These are phyloP conservation scores for Pseudonitzschia delicatissima DNA, from an alignment of 108 stramenopile genomes.

Conservation along the genomic window DNA sequence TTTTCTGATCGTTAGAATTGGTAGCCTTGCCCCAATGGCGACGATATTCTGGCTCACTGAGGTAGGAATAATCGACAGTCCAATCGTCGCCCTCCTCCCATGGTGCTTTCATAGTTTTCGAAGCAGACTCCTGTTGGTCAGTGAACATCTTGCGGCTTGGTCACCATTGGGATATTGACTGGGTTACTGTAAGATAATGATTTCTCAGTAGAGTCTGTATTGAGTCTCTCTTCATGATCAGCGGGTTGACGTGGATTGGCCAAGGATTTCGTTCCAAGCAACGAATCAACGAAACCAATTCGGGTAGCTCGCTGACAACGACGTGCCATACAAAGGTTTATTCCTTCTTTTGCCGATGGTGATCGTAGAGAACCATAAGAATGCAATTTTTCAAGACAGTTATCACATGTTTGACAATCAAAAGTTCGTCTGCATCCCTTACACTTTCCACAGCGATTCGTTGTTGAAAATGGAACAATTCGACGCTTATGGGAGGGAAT, in stretches of 20 bases:
- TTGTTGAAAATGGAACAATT: conserved; percentile 5
- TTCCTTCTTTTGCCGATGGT: not conserved
- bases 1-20: not conserved
- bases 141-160: too few species aligned
- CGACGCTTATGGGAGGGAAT: not conserved
- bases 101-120: not conserved
- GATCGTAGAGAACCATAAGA: not conserved
- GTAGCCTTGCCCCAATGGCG: not conserved
- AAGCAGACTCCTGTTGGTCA: not conserved
- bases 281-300: conserved; percentile 5
- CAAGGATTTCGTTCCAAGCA: not conserved
- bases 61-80: conserved; percentile 15
- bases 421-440: conserved; percentile 21
- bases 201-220: not conserved
- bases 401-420: conserved; percentile 29
- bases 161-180: too few species aligned
- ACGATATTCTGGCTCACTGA: conserved; percentile 10
- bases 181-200: too few species aligned
- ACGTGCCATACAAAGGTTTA: not conserved
- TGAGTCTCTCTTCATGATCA: not conserved
- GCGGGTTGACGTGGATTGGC: not conserved
- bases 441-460: conserved; percentile 33
- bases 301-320: conserved; percentile 7
- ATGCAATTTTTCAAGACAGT: conserved; percentile 19
- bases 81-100: conserved; percentile 14